A percentile compares a stretch with the other conserved stretches of the same genome.
Conservation (phyloP, 768 basidiomycete species). For the Rhodotorula graminis region DNA sequence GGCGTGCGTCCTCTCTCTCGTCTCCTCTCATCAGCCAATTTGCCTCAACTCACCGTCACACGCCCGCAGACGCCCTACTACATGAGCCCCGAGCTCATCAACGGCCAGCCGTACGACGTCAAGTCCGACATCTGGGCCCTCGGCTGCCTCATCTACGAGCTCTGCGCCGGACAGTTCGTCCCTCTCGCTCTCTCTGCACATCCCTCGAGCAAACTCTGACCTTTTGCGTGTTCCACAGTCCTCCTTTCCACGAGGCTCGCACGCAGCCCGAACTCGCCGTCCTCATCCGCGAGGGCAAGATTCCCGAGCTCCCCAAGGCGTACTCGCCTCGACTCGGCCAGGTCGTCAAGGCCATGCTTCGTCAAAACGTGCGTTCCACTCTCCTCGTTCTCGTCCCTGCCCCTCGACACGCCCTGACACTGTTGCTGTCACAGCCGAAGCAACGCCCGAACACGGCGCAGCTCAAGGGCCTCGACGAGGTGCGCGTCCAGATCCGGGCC, state of each 20-base stretch:
- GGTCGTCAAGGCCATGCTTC: constrained; percentile 83
- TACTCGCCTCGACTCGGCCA: constrained; percentile 67
- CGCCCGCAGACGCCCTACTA: constrained; percentile 86
- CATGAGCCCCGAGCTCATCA: constrained; percentile 98
- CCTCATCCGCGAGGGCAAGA: constrained; percentile 75
- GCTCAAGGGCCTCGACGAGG: constrained; percentile 38
- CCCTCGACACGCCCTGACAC: too few species aligned
- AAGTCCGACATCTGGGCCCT: constrained; percentile 99
- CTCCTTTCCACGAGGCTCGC: constrained; percentile 88
- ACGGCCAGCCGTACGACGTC: constrained; percentile 93
- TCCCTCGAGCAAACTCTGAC: not conserved
- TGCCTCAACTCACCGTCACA: too few species aligned
- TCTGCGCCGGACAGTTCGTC: constrained; percentile 73
- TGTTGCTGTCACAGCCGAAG: constrained; percentile 40
- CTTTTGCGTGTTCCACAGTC: constrained; percentile 43
- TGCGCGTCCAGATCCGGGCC: constrained; percentile 38
- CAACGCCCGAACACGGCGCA: constrained; percentile 39
- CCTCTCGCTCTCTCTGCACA: not conserved
- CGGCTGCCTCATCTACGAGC: constrained; percentile 92
- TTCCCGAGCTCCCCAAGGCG: constrained; percentile 78
- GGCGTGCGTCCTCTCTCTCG: constrained; percentile 62
- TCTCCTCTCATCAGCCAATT: too few species aligned
- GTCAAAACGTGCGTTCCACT: constrained; percentile 60
- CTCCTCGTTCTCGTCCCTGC: not conserved
- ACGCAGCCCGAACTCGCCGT: constrained; percentile 80